Evolutionary conservation across 805 yeast species (phyloP), one percentile per base, ranked within the genome.

Genomic region (Suhomyces kilbournensis): DNA sequence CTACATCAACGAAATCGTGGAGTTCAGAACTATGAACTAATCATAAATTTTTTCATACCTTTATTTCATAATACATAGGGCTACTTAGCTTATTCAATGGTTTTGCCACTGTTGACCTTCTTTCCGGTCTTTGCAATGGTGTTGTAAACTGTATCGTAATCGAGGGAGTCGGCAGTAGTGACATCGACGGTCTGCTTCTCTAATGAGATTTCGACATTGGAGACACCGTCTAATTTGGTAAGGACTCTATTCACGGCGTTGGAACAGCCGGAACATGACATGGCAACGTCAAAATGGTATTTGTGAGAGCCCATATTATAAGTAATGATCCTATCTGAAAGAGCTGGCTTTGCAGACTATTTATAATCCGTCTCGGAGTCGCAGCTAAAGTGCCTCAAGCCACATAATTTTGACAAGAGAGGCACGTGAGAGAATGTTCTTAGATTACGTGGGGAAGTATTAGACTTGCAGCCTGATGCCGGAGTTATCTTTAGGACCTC

Each of bases 91-190:
- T 19, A 38, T 19, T 38, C 42, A 49, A 86, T 63, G 44, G 78
- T 72, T 61, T 78, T 78, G 10, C 97, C 96, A 28, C 78, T 76
- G 46, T 79, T 75, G 53, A 93, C 86, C 61, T 83, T 83, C 76
- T 93, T 93, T 35, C 98, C 98, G 1, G 98, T 91, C 77, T 93
- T 93, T 56, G 85, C 75, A 57, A 93, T 93, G 52, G 90, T 84
- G 50, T 79, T 84, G 51, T 85, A 76, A n/a, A 94, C 92, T 2
- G 86, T 81, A 48, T 92, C 96, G 65, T 88, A 90, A 49, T 82
- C 79, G 34, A 88, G 67, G 9, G 69, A 60, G 32, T 73, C 72
- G 14, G 69, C 71, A 8, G 94, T 81, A 52, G 77, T 76, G 43
- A 93, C 97, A 62, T 84, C 86, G 8, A 93, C 99, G 1, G 85